Evolutionary conservation across 257 asterid species (phyloP).

Genomic region (Catharanthus roseus): DNA sequence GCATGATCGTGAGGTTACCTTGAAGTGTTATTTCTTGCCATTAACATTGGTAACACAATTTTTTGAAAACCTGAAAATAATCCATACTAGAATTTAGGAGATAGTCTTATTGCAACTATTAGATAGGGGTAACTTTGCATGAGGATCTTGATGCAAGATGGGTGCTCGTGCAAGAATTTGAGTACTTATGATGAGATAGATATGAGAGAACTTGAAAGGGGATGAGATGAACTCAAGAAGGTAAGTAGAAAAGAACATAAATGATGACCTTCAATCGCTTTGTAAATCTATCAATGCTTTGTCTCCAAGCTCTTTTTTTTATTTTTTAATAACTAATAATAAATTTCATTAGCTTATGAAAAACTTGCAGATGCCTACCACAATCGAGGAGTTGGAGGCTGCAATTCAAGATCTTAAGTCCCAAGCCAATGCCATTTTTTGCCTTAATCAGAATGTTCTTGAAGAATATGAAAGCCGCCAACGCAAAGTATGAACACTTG

Average conservation of each 20-base stretch:
- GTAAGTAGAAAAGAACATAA: neutral
- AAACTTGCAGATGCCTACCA: slow-evolving; percentile 77
- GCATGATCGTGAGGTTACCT: neutral
- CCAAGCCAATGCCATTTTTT: slow-evolving; percentile 82
- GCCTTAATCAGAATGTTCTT: slow-evolving; percentile 70
- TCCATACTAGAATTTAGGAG: neutral
- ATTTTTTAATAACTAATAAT: too few relatives aligned
- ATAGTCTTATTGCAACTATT: neutral
- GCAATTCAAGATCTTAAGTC: slow-evolving; percentile 69
- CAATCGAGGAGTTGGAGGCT: slow-evolving; percentile 82
- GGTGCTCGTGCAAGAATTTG: neutral
- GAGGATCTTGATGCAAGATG: too few relatives aligned
- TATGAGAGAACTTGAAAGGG: neutral
- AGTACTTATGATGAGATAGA: neutral
- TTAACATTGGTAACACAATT: neutral
- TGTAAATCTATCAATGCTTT: neutral
- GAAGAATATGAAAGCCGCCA: slow-evolving; percentile 87
- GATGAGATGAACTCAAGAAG: neutral
- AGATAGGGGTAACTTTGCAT: neutral
- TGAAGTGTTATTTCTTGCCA: neutral
- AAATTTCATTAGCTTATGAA: neutral
- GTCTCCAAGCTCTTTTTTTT: neutral
- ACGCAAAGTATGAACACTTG: slow-evolving; percentile 40
- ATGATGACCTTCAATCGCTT: neutral
- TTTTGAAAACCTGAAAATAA: neutral